Evolutionary conservation across 257 asterid genomes (phyloP), one percentile per base, ranked within the genome.

Genomic region (Echium plantagineum): DNA sequence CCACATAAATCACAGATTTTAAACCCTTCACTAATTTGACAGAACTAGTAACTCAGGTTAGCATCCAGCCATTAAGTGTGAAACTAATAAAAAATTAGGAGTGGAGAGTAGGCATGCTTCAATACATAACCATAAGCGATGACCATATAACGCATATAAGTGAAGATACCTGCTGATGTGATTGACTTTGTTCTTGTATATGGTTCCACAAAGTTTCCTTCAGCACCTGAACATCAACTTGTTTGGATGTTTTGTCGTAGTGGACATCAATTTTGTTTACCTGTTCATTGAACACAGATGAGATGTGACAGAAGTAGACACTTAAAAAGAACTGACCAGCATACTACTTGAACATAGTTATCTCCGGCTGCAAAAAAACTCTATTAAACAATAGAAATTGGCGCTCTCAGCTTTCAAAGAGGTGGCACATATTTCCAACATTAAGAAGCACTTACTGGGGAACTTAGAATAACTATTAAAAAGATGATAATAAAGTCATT

Each of bases 181-280:
- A 74, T 59, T 66, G 70, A 61, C 78, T 70, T 52, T 66, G 30
- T 62, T 75, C 73, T 58, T 58, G 85, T 20, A 86, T 81, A 53
- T 78, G 90, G 66, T 71, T 83, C 96, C 99, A 93, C 17, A 93
- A 84, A 16, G 89, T 84, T 77, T 82, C 94, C 80, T 93, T 93
- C 22, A 93, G 94, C 56, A 61, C 82, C 62, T 89, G 99, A 63
- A 93, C 96, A 73, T 93, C 97, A 49, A 93, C 99, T 71, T 82
- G 96, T 76, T 86, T 93, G 26, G 97, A 89, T 60, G 91, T 83
- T 71, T 75, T 93, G 59, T 93, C 99, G 51, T 89, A 93, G 68
- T 80, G 80, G 46, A 93, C 94, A 69, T 89, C 96, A 51, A 86
- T 81, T 80, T 84, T 86, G 69, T 66, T 89, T 63, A 88, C 84